phyloP scores from a whole-genome alignment of 495 filamentous ascomycete genomes.

The Aspergillus coremiiformis region DNA sequence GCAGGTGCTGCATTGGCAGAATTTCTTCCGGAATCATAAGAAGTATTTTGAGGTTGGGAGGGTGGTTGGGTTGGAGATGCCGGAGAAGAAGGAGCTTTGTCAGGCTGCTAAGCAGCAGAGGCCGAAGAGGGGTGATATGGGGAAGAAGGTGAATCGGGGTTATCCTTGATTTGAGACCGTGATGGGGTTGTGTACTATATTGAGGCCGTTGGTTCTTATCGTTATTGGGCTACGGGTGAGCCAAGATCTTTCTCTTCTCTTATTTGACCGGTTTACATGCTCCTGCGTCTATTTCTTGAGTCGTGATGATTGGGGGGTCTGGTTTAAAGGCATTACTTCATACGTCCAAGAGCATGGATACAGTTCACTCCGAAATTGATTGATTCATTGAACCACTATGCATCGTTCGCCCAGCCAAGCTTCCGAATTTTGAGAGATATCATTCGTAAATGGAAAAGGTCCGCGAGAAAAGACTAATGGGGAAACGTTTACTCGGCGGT shows the following conservation, averaged over 20 bases:
- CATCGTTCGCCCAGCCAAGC: slow-evolving; percentile 38
- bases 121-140: slow-evolving; percentile 28
- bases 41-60: slow-evolving; percentile 70
- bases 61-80: slow-evolving; percentile 39
- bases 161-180: neutral
- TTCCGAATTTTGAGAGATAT: slow-evolving; percentile 39
- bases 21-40: slow-evolving; percentile 69
- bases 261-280: too few relatives aligned
- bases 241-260: neutral
- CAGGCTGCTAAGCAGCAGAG: slow-evolving; percentile 36
- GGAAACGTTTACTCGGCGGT: slow-evolving; percentile 44
- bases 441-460: slow-evolving; percentile 38
- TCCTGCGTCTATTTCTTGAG: neutral
- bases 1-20: slow-evolving; percentile 40
- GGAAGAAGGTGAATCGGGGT: slow-evolving; percentile 1
- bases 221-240: neutral
- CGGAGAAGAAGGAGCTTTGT: slow-evolving; percentile 40
- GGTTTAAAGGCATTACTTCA: slow-evolving; percentile 19
- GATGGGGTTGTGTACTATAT: too few relatives aligned
- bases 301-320: neutral
- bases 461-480: slow-evolving; percentile 33
- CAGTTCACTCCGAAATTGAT: slow-evolving; percentile 28
- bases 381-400: slow-evolving; percentile 29
- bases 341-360: slow-evolving; percentile 22
- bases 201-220: too few relatives aligned